Percentiles rank a stretch among this genome's conserved stretches.
phyloP scores from a whole-genome alignment of 148 eudicot species.

The Vaccinium darrowii region DNA sequence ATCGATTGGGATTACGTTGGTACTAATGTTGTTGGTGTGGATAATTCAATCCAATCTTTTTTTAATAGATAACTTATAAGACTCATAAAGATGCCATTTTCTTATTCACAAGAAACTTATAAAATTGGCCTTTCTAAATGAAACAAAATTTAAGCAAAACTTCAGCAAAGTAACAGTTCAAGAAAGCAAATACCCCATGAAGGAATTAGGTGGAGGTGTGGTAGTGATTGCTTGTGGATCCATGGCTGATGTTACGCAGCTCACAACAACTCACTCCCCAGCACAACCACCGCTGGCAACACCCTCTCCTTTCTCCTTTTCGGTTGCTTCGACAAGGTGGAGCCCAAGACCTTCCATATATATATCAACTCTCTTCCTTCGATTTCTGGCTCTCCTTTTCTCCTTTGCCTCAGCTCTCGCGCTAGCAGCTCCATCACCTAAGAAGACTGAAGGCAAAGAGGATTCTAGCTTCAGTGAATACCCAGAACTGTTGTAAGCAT shows the following conservation, averaged over 20 bases:
- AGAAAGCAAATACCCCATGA: not conserved
- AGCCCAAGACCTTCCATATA: slow-evolving; percentile 24
- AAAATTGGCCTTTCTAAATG: not conserved
- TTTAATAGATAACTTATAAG: not conserved
- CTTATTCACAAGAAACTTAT: not conserved
- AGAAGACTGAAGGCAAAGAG: not conserved
- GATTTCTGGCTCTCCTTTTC: slow-evolving; percentile 24
- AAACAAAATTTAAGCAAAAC: not conserved
- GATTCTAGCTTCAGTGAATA: slow-evolving; percentile 13
- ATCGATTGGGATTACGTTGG: no score
- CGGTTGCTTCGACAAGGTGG: slow-evolving; percentile 28
- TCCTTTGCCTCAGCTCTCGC: slow-evolving; percentile 32
- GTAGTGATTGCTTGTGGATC: slow-evolving; percentile 11
- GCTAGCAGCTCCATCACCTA: slow-evolving; percentile 20
- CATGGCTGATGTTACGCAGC: slow-evolving; percentile 12
- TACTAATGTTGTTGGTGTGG: no score
- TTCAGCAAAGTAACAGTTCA: not conserved
- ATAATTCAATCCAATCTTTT: not conserved
- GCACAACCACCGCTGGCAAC: slow-evolving; percentile 14
- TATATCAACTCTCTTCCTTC: slow-evolving; percentile 22
- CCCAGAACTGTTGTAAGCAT: slow-evolving; percentile 26
- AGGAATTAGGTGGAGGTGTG: slow-evolving; percentile 2
- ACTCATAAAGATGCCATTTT: not conserved
- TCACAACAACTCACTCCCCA: slow-evolving; percentile 9
- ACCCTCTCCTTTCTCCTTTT: slow-evolving; percentile 31